Percentiles rank a stretch among this genome's conserved stretches.
These are phyloP conservation scores for Fraxinus ornus DNA, from an alignment of 305 asterid genomes.

Conservation along the genomic window DNA sequence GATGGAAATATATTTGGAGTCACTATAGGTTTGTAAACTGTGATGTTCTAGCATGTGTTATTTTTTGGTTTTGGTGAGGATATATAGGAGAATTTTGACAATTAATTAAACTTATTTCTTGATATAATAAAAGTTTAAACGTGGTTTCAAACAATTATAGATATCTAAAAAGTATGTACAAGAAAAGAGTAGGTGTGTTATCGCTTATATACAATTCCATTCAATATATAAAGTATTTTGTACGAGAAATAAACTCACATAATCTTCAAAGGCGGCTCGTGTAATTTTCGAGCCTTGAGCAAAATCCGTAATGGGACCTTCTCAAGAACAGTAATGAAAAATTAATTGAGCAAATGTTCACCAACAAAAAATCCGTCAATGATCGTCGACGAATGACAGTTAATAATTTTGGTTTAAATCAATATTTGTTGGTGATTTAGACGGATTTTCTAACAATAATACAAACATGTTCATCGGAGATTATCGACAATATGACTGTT, in stretches of 20 bases:
- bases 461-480: neutral
- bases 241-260: too few species aligned
- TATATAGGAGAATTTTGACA: neutral
- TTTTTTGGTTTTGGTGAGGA: neutral
- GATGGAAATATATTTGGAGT: neutral
- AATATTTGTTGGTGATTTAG: neutral
- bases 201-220: too few species aligned
- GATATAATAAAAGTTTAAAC: too few species aligned
- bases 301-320: neutral
- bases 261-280: too few species aligned
- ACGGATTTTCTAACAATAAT: neutral
- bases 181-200: neutral
- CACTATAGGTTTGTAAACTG: neutral
- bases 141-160: neutral
- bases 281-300: neutral
- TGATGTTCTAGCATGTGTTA: neutral
- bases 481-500: neutral
- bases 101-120: too few species aligned
- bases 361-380: neutral
- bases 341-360: neutral
- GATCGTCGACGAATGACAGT: too few species aligned
- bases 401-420: neutral
- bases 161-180: neutral
- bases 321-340: neutral
- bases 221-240: too few species aligned